Evolutionary conservation across 108 stramenopile species (phyloP).

Genomic region (Stephanodiscus triporus): DNA sequence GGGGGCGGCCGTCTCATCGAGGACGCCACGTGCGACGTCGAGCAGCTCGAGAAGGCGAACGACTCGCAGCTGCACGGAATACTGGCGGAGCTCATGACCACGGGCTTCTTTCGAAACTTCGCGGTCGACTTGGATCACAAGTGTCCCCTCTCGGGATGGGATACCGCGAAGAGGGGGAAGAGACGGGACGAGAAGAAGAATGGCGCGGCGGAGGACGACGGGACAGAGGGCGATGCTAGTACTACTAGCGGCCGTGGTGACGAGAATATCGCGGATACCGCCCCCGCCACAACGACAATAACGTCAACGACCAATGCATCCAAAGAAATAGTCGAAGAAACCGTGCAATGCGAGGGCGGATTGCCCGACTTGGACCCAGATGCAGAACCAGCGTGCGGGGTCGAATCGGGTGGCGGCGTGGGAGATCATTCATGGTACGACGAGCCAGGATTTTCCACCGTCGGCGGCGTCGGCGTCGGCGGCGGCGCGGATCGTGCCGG

Average conservation of each 20-base stretch:
- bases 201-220: constrained; percentile 1
- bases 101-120: constrained; percentile 79
- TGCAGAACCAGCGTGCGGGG: constrained; percentile 53
- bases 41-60: constrained; percentile 88
- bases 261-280: neutral
- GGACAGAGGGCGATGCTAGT: neutral
- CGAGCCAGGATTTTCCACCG: neutral
- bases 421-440: neutral
- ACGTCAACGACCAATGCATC: neutral
- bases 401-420: constrained; percentile 40
- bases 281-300: neutral
- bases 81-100: constrained; percentile 75
- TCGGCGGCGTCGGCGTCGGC: constrained; percentile 3
- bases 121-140: constrained; percentile 79
- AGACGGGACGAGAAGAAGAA: neutral
- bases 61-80: constrained; percentile 83
- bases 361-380: constrained; percentile 53
- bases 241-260: neutral
- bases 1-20: constrained; percentile 56
- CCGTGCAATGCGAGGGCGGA: constrained; percentile 45
- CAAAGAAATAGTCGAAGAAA: constrained; percentile 9
- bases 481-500: neutral
- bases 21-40: constrained; percentile 79
- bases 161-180: constrained; percentile 23
- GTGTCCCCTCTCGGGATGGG: constrained; percentile 71